phyloP scores from a whole-genome alignment of 164 flowering plant genomes.

The Euptelea pleiosperma region DNA sequence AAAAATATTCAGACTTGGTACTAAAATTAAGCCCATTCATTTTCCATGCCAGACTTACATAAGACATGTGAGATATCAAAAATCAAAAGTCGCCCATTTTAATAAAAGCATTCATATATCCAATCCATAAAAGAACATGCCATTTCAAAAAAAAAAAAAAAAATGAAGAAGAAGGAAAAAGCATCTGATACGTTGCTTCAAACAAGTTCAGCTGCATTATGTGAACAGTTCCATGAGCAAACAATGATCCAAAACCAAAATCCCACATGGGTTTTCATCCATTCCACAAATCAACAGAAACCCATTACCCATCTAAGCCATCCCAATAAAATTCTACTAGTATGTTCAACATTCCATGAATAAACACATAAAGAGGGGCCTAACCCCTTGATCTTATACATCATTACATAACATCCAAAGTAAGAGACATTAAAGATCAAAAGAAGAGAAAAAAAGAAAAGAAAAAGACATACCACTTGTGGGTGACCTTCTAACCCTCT shows the following conservation, averaged over 20 bases:
- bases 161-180: too few relatives aligned
- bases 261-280: neutral
- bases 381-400: neutral
- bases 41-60: too few relatives aligned
- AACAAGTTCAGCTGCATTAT: constrained; percentile 11
- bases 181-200: constrained; percentile 24
- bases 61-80: too few relatives aligned
- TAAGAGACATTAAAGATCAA: constrained; percentile 6
- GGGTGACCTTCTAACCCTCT: constrained; percentile 38
- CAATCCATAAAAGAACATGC: constrained; percentile 6
- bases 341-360: too few relatives aligned
- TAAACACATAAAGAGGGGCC: too few relatives aligned
- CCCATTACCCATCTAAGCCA: constrained; percentile 3
- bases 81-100: too few relatives aligned
- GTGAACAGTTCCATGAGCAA: too few relatives aligned
- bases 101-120: too few relatives aligned
- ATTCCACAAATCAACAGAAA: constrained; percentile 12
- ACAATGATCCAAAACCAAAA: constrained; percentile 3
- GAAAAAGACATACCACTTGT: constrained; percentile 36
- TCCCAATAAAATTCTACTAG: neutral
- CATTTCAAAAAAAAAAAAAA: constrained; percentile 8
- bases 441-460: constrained; percentile 11
- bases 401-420: constrained; percentile 20
- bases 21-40: too few relatives aligned
- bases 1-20: too few relatives aligned